phyloP scores from a whole-genome alignment of 148 eudicot species.

The Pouteria glomerata region DNA sequence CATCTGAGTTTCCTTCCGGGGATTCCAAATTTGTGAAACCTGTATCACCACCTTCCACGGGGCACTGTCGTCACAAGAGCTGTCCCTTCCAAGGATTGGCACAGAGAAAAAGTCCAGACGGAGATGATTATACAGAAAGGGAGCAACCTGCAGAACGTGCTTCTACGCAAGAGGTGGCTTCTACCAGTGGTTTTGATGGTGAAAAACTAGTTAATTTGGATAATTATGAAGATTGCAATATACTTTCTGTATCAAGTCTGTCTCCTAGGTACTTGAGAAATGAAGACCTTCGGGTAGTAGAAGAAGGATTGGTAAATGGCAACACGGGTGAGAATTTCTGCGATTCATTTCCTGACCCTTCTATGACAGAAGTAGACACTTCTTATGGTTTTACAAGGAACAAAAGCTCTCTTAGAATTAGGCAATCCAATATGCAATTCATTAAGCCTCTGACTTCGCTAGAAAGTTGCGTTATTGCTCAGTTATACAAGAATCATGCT shows the following conservation, averaged over 20 bases:
- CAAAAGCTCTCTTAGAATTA: slow-evolving; percentile 43
- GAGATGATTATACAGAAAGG: slow-evolving; percentile 21
- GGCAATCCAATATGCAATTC: slow-evolving; percentile 29
- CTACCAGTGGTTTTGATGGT: slow-evolving; percentile 23
- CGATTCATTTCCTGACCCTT: slow-evolving; percentile 23
- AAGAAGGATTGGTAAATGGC: slow-evolving; percentile 21
- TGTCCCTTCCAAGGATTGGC: slow-evolving; percentile 14
- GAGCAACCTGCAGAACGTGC: slow-evolving; percentile 19
- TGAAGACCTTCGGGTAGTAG: slow-evolving; percentile 18
- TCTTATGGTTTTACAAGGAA: slow-evolving; percentile 29
- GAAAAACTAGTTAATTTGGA: slow-evolving; percentile 17
- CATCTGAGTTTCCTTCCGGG: slow-evolving; percentile 24
- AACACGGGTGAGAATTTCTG: slow-evolving; percentile 20
- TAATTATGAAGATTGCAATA: slow-evolving; percentile 6
- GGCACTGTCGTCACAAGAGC: slow-evolving; percentile 23
- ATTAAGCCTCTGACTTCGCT: slow-evolving; percentile 67
- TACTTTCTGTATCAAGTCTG: slow-evolving; percentile 22
- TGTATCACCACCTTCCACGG: slow-evolving; percentile 25
- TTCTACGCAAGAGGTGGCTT: slow-evolving; percentile 17
- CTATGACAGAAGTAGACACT: slow-evolving; percentile 28
- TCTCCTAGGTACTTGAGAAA: slow-evolving; percentile 16
- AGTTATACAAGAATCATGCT: slow-evolving; percentile 48
- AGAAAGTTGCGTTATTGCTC: slow-evolving; percentile 86
- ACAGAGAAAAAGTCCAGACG: slow-evolving; percentile 6
- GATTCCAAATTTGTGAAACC: slow-evolving; percentile 25